Base-by-base conservation (phyloP, 2,329 filamentous ascomycete species). In the Cryphonectria japonica region DNA sequence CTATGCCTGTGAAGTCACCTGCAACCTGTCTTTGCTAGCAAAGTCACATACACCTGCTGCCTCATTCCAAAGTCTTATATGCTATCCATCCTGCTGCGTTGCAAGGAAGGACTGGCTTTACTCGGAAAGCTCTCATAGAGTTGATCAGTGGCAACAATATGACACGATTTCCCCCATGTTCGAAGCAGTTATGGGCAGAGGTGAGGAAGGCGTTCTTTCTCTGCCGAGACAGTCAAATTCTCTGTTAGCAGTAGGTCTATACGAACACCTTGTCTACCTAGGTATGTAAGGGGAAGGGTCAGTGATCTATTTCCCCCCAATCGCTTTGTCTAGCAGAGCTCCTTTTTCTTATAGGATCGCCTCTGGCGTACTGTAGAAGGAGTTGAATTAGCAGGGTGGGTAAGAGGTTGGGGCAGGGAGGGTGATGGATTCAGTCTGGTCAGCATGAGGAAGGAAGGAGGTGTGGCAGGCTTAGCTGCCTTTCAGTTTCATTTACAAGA, bases 401-500 rank as follows among this genome's bases (percentile, higher is more conserved):
- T 11, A 32, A 34, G 29, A 19, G n/a, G 29, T 2, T 13, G 37
- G 2, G 37, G 37, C 37, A 9, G 11, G 37, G 37, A 34, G 2
- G 54, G 13, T 29, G 13, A 29, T 7, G 19, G 14, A 26, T 59
- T 57, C 22, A 11, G 7, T 11, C n/a, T 57, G n/a, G 11, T 14
- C 29, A 59, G 13, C 54, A 59, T 34, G 54, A 34, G 54, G 54
- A 59, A 59, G 54, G 54, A 59, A 59, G 54, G 54, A 59, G 26
- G 1, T 16, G 8, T 19, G 29, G 29, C 4, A 59, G 52, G 26
- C 52, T n/a, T 32, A 32, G 54, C 13, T 19, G 29, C 54, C 5
- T 13, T 57, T 59, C 26, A 32, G 16, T 5, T 19, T 14, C 8
- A 14, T 19, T 32, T 14, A 32, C 11, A 29, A 14, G 26, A 32